Evolutionary conservation across 129 eudicot species (phyloP).

Genomic region (Escallonia herrerae): DNA sequence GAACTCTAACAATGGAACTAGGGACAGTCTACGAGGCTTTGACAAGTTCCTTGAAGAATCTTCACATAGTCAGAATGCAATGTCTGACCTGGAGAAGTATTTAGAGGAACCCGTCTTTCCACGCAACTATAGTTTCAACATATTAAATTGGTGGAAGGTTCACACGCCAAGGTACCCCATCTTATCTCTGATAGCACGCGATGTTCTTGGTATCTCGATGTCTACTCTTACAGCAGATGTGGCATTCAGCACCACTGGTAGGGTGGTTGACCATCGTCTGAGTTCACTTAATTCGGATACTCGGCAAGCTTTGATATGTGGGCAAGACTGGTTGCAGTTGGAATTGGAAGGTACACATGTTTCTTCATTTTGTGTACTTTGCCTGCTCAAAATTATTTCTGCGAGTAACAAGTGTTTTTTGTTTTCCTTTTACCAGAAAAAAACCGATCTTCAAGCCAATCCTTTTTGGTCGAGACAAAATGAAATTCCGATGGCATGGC

Average conservation of each 20-base stretch:
- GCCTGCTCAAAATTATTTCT: not conserved
- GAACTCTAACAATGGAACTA: slow-evolving; percentile 35
- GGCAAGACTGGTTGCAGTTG: slow-evolving; percentile 78
- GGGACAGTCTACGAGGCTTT: slow-evolving; percentile 79
- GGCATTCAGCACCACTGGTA: slow-evolving; percentile 67
- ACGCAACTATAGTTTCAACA: slow-evolving; percentile 63
- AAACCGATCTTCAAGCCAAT: slow-evolving; percentile 14
- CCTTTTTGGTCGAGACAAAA: slow-evolving; percentile 33
- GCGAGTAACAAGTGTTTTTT: not conserved
- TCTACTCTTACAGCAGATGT: slow-evolving; percentile 63
- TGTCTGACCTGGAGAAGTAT: slow-evolving; percentile 85
- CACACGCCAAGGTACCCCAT: slow-evolving; percentile 94
- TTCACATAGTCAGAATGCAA: slow-evolving; percentile 50
- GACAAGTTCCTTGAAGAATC: slow-evolving; percentile 86
- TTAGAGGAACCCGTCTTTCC: slow-evolving; percentile 95
- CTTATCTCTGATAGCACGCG: slow-evolving; percentile 84
- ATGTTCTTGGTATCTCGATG: slow-evolving; percentile 67
- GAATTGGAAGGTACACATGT: slow-evolving; percentile 60
- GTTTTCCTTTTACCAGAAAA: slow-evolving; percentile 29
- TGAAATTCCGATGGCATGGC: slow-evolving; percentile 26
- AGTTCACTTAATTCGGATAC: slow-evolving; percentile 59
- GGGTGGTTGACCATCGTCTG: slow-evolving; percentile 61
- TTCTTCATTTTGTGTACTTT: not conserved
- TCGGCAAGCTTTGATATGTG: slow-evolving; percentile 88
- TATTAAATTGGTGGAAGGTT: slow-evolving; percentile 95